These are phyloP conservation scores for Stylosanthes scabra DNA, from an alignment of 331 rosid species.

Conservation along the genomic window DNA sequence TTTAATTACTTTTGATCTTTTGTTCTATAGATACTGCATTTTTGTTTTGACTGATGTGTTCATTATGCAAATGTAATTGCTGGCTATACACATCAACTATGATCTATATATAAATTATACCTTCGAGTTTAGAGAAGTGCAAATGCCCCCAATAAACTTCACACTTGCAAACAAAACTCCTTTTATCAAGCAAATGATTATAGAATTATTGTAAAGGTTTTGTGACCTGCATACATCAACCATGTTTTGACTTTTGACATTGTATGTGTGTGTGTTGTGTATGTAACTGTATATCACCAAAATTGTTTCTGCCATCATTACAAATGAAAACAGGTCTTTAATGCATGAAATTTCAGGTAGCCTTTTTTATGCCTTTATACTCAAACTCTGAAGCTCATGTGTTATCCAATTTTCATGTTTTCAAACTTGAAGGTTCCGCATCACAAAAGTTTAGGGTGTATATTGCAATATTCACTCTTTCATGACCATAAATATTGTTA, in stretches of 20 bases:
- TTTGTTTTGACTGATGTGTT: too few species aligned
- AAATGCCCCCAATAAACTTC: too few species aligned
- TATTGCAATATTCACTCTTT: background rate
- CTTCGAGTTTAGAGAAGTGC: too few species aligned
- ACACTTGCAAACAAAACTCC: too few species aligned
- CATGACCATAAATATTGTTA: constrained; percentile 1
- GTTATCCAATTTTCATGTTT: background rate
- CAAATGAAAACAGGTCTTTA: background rate
- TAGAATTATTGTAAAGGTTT: too few species aligned
- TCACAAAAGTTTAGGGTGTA: background rate
- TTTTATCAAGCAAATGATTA: too few species aligned
- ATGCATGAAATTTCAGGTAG: background rate
- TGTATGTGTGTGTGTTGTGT: too few species aligned
- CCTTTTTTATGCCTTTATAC: background rate
- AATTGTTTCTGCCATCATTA: background rate
- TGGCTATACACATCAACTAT: too few species aligned
- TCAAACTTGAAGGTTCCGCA: background rate
- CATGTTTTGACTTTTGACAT: background rate
- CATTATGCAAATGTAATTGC: too few species aligned
- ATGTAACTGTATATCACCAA: too few species aligned
- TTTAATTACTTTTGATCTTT: background rate
- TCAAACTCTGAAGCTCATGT: background rate
- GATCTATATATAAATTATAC: too few species aligned
- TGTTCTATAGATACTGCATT: too few species aligned
- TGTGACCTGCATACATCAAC: background rate